phyloP scores from a whole-genome alignment of 2,329 filamentous ascomycete genomes.

The Beauveria sp. region DNA sequence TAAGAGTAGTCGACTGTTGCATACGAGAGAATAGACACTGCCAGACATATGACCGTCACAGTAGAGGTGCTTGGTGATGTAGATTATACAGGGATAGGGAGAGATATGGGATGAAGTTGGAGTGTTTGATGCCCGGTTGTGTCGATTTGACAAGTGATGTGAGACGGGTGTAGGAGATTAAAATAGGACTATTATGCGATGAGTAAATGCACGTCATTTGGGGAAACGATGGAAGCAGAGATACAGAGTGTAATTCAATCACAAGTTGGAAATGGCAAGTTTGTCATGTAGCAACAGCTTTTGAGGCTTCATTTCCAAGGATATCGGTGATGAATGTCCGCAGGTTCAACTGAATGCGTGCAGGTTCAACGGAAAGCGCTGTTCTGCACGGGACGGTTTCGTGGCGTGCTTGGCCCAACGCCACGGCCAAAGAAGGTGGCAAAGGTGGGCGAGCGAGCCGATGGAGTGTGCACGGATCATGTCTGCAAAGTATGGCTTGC shows the following conservation, averaged over 20 bases:
- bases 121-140: background rate
- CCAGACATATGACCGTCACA: background rate
- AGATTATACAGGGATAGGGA: background rate
- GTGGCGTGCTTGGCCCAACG: background rate
- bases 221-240: background rate
- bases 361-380: background rate
- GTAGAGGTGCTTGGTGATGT: background rate
- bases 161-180: background rate
- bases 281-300: background rate
- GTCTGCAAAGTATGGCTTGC: background rate
- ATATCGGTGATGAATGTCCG: too few relatives aligned
- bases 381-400: background rate
- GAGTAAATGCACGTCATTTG: background rate
- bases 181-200: background rate
- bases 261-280: background rate
- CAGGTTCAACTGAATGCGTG: background rate
- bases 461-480: background rate
- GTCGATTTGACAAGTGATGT: background rate
- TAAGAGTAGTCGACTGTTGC: slow-evolving; percentile 4
- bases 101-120: background rate
- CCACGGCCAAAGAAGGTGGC: background rate
- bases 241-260: too few relatives aligned
- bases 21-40: background rate
- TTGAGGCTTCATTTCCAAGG: too few relatives aligned
- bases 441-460: too few relatives aligned